Evolutionary conservation across 73 alveolate genomes (phyloP).

Genomic region (Tetrahymena elliotti): DNA sequence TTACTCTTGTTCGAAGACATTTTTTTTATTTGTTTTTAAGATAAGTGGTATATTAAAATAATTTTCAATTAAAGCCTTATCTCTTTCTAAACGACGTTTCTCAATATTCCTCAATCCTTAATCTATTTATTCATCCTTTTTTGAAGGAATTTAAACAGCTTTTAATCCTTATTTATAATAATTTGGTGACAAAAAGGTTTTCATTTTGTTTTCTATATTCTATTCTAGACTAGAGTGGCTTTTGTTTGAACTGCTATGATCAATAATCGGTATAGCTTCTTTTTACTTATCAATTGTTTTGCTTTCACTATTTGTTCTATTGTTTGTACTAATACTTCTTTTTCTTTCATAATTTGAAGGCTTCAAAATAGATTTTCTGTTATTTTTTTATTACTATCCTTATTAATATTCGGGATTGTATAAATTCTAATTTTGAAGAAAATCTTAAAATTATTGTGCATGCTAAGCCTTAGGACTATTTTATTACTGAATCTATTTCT

Average conservation of each 20-base stretch:
- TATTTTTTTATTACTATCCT: not conserved
- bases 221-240: not conserved
- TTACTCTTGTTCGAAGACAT: not conserved
- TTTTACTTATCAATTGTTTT: not conserved
- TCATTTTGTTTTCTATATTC: not conserved
- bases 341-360: not conserved
- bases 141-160: not conserved
- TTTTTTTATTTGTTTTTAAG: not conserved
- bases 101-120: not conserved
- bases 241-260: not conserved
- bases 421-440: not conserved
- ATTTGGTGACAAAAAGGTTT: not conserved
- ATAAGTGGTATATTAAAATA: not conserved
- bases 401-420: not conserved
- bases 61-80: not conserved
- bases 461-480: not conserved
- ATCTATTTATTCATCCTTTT: not conserved
- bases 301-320: not conserved
- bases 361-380: not conserved
- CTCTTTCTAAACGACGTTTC: not conserved
- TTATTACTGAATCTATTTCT: not conserved
- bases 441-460: not conserved
- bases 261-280: not conserved
- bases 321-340: not conserved
- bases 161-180: not conserved